Conservation (phyloP, 129 eudicot genomes). For the Flaveria brownii region DNA sequence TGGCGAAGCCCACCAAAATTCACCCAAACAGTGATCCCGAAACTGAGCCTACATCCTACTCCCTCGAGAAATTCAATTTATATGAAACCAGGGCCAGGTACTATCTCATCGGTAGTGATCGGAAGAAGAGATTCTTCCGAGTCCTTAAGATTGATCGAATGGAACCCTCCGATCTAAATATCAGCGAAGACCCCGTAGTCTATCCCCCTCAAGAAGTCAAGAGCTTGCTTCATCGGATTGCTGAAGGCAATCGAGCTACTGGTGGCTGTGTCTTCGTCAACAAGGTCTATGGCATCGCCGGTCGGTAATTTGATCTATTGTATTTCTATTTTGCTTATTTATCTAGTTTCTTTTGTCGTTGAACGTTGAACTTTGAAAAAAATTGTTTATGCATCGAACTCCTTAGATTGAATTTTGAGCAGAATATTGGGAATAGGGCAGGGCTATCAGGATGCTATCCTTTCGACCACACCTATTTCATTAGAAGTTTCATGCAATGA, state of each 20-base stretch:
- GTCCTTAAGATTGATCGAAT: constrained; percentile 85
- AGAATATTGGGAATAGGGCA: too few relatives aligned
- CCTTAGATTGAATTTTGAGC: too few relatives aligned
- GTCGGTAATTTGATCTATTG: constrained; percentile 35
- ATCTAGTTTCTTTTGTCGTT: too few relatives aligned
- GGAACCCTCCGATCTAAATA: constrained; percentile 83
- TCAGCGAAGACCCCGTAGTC: constrained; percentile 91
- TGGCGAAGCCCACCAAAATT: constrained; percentile 44
- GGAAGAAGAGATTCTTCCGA: constrained; percentile 67
- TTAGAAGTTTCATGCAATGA: too few relatives aligned
- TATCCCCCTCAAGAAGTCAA: constrained; percentile 86
- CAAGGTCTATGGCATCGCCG: constrained; percentile 91
- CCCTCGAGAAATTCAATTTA: constrained; percentile 85
- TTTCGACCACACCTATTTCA: too few relatives aligned
- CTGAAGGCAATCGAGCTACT: constrained; percentile 90
- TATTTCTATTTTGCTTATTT: not conserved
- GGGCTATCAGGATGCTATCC: too few relatives aligned
- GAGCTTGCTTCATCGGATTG: constrained; percentile 78
- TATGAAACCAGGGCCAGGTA: constrained; percentile 90
- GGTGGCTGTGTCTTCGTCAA: constrained; percentile 85
- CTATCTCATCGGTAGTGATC: constrained; percentile 89
- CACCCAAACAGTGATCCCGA: constrained; percentile 55
- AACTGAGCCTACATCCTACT: constrained; percentile 52
- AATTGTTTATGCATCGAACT: too few relatives aligned
- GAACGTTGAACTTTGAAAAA: too few relatives aligned